phyloP scores from a whole-genome alignment of 345 rosid species.

The Tarenaya hassleriana region DNA sequence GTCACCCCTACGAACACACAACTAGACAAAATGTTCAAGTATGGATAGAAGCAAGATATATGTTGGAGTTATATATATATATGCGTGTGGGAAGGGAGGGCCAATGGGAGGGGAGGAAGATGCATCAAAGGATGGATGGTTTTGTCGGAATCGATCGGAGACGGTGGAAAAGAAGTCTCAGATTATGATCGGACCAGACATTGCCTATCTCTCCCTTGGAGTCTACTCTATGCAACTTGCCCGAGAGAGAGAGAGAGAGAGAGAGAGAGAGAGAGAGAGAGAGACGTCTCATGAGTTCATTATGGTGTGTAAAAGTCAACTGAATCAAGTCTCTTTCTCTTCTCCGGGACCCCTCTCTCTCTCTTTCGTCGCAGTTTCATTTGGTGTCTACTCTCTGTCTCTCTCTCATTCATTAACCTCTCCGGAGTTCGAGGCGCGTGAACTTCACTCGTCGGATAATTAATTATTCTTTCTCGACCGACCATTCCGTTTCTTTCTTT shows the following conservation, averaged over 20 bases:
- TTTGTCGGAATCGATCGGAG: not conserved
- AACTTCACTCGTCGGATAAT: no score
- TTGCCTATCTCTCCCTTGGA: conserved; percentile 23
- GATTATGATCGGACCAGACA: conserved; percentile 20
- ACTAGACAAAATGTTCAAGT: no score
- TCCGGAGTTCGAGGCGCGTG: no score
- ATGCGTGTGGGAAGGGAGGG: no score
- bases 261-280: no score
- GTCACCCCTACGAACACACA: no score
- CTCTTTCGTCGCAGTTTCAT: not conserved
- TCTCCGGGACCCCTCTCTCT: conserved; percentile 9
- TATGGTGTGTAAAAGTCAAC: conserved; percentile 26
- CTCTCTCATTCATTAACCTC: not conserved
- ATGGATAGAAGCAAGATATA: conserved; percentile 7
- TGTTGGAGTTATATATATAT: no score
- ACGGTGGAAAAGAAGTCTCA: conserved; percentile 26
- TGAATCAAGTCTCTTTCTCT: no score
- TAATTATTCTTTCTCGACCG: not conserved
- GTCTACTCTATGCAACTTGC: conserved; percentile 17
- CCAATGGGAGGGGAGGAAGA: no score
- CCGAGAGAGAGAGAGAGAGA: conserved; percentile 26
- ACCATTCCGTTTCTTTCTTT: not conserved
- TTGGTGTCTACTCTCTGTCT: conserved; percentile 9
- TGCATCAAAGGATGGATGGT: no score
- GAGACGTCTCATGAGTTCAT: conserved; percentile 15